A percentile compares a stretch with the other conserved stretches of the same genome.
Evolutionary conservation across 768 basidiomycete genomes (phyloP).

Genomic region (Lactarius sp.): DNA sequence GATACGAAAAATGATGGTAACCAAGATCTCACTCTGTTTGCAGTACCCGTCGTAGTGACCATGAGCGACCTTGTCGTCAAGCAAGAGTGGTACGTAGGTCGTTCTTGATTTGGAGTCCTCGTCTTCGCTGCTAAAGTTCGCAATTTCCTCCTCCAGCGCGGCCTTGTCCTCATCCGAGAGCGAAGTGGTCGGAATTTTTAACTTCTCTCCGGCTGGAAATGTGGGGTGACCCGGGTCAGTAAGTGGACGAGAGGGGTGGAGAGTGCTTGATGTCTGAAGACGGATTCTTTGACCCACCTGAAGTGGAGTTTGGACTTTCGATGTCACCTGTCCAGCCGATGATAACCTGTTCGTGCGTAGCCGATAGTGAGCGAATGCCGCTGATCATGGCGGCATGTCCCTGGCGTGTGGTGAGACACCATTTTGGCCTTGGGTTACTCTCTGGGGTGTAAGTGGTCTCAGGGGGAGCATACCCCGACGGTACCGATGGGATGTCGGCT

Average conservation of each 20-base stretch:
- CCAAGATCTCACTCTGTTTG: conserved; percentile 75
- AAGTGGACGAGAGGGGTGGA: neutral
- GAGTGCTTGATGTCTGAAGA: conserved; percentile 7
- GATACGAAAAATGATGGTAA: neutral
- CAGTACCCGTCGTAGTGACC: conserved; percentile 97
- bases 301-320: conserved; percentile 37
- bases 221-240: conserved; percentile 12
- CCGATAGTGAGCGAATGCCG: conserved; percentile 79
- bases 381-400: conserved; percentile 95
- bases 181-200: conserved; percentile 43
- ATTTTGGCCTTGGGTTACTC: conserved; percentile 37
- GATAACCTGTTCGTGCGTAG: conserved; percentile 85
- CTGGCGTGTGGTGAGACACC: conserved; percentile 75
- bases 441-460: conserved; percentile 18
- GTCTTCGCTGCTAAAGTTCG: conserved; percentile 55
- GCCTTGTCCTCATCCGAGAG: conserved; percentile 60
- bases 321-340: conserved; percentile 95
- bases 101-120: conserved; percentile 56
- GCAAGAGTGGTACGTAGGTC: conserved; percentile 85
- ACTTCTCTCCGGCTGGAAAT: conserved; percentile 28
- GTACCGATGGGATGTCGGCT: conserved; percentile 41
- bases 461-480: conserved; percentile 19
- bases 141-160: conserved; percentile 61
- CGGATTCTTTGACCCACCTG: conserved; percentile 22
- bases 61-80: conserved; percentile 83